These are phyloP conservation scores for Oryza brachyantha DNA, from an alignment of 176 grass and related monocot genomes.

Conservation along the genomic window DNA sequence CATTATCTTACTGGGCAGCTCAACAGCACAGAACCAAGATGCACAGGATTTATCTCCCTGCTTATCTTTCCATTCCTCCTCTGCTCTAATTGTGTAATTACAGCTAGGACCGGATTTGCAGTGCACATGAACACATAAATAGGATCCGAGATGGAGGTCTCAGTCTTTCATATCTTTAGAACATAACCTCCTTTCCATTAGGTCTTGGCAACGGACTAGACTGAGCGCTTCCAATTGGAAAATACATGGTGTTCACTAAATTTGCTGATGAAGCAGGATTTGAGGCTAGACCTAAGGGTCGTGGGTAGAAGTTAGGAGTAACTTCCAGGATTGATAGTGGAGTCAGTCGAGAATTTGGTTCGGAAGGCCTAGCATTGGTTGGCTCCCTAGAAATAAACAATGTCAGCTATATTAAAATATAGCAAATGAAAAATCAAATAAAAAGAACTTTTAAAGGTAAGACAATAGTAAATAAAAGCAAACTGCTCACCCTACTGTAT, in stretches of 20 bases:
- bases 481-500: conserved; percentile 37
- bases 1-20: neutral
- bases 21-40: neutral
- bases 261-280: conserved; percentile 25
- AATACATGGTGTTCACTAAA: conserved; percentile 32
- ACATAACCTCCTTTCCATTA: conserved; percentile 45
- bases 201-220: conserved; percentile 45
- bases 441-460: neutral
- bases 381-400: conserved; percentile 31
- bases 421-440: conserved; percentile 25
- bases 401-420: conserved; percentile 19
- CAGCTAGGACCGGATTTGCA: neutral
- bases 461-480: neutral
- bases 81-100: neutral
- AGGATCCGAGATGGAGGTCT: conserved; percentile 1
- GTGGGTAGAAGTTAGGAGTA: conserved; percentile 29
- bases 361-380: conserved; percentile 34
- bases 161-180: conserved; percentile 6
- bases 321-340: conserved; percentile 48
- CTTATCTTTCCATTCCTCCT: neutral
- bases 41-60: neutral
- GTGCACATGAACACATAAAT: conserved; percentile 18
- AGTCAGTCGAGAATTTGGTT: conserved; percentile 38
- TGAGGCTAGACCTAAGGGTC: conserved; percentile 22
- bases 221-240: conserved; percentile 27